phyloP scores from a whole-genome alignment of 805 yeast genomes.

The Ogataea pilisensis region DNA sequence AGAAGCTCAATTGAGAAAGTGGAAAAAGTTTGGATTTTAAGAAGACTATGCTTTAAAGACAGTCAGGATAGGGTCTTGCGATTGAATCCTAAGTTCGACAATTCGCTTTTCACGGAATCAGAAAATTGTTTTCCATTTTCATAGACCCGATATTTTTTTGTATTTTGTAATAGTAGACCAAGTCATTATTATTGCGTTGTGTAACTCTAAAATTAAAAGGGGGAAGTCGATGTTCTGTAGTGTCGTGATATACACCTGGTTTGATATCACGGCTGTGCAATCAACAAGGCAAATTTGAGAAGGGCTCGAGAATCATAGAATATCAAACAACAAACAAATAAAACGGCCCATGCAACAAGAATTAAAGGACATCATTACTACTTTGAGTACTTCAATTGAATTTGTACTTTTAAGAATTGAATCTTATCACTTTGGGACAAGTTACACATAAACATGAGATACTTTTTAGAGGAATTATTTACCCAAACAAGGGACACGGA shows the following conservation, averaged over 20 bases:
- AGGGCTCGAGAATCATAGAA: neutral
- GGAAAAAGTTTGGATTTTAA: constrained; percentile 24
- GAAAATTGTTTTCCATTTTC: constrained; percentile 17
- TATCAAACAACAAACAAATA: neutral
- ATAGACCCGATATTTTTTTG: too few species aligned
- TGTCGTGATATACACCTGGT: neutral
- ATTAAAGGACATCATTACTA: too few species aligned
- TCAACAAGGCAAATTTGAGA: neutral
- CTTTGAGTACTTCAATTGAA: too few species aligned
- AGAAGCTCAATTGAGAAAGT: constrained; percentile 20
- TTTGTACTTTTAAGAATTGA: too few species aligned
- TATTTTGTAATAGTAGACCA: too few species aligned
- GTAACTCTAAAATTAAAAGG: too few species aligned
- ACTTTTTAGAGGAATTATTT: constrained; percentile 26
- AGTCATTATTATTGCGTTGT: too few species aligned
- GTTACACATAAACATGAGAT: too few species aligned
- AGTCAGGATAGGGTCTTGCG: constrained; percentile 4
- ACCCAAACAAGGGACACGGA: constrained; percentile 61
- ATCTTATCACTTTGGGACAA: too few species aligned
- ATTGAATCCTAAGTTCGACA: constrained; percentile 11
- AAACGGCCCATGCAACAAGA: too few species aligned
- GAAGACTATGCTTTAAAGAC: constrained; percentile 17
- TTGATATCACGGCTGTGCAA: neutral
- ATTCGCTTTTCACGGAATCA: constrained; percentile 10
- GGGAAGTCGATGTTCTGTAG: neutral